phyloP scores from a whole-genome alignment of 306 rosid species.

The Quillaja saponaria region DNA sequence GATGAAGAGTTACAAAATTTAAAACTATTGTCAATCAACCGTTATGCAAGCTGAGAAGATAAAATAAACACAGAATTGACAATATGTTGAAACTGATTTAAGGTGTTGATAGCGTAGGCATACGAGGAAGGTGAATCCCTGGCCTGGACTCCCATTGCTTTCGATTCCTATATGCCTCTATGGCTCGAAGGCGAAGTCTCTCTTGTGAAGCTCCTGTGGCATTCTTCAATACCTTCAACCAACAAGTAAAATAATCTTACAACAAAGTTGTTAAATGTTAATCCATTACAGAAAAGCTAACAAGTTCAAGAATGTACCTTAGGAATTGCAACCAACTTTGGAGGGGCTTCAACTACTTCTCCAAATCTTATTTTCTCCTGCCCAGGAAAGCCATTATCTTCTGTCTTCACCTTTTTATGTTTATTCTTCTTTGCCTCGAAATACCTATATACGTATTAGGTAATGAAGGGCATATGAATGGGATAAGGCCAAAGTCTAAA shows the following conservation, averaged over 20 bases:
- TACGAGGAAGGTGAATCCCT: conserved; percentile 61
- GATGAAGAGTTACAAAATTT: no score
- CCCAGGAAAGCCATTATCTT: conserved; percentile 57
- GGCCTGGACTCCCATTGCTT: conserved; percentile 85
- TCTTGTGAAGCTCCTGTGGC: conserved; percentile 71
- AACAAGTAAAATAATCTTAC: conserved; percentile 25
- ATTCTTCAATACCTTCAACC: conserved; percentile 59
- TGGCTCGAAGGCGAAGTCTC: conserved; percentile 75
- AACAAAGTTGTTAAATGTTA: neutral
- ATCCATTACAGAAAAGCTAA: conserved; percentile 15
- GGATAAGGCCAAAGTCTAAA: no score
- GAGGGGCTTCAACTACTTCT: conserved; percentile 90
- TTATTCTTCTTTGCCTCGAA: conserved; percentile 68
- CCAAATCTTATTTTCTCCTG: conserved; percentile 78
- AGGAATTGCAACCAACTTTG: conserved; percentile 60
- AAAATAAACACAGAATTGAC: no score
- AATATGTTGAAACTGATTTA: conserved; percentile 21
- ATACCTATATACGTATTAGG: conserved; percentile 64
- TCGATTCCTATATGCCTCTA: conserved; percentile 79
- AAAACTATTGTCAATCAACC: no score
- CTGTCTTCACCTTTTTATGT: conserved; percentile 50
- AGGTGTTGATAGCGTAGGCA: conserved; percentile 23
- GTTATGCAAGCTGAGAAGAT: no score
- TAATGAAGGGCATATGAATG: no score
- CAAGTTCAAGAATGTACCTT: conserved; percentile 52